Base-by-base conservation (phyloP, 192 early-diverging fungal species). In the Spizellomyces sp. region DNA sequence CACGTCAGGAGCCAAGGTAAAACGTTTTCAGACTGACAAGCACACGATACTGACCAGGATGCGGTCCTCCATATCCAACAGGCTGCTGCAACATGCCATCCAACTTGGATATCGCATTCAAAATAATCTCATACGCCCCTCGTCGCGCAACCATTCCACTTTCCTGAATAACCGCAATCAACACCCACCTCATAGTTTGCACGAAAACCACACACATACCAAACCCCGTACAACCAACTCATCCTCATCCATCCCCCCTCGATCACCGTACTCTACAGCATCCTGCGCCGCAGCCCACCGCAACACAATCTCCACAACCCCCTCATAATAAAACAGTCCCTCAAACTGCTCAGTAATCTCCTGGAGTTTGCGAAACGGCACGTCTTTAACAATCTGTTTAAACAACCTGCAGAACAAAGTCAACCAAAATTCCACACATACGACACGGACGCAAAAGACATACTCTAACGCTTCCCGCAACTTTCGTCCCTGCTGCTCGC, bases 401-500 rank as follows among this genome's bases (percentile, higher is more conserved):
- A 80, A 77, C 45, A 77, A 19, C 21, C 73, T 55, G 21, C 41
- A 12, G 4, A 36, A 36, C 0, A 36, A 36, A 36, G 3, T 36
- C 27, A 36, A 36, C 27, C 27, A 36, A 36, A 36, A 36, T 36
- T 36, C 27, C 50, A 57, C 71, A 36, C 22, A 12, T 12, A 17
- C 19, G 19, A 50, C 8, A 7, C 41, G 10, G 41, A 44, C 55
- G 65, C 44, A 12, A 41, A 64, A 19, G 42, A 42, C 19, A 66
- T 57, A 75, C 77, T 12, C 50, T n/a, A 80, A 89, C 8, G 83
- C 78, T 36, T 73, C 75, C 52, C 81, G 80, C 2, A 89, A 66
- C 12, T 86, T 82, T 46, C 76, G 70, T 44, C 17, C 69, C 47
- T 67, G 73, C 45, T 64, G 8, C 17, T 70, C 58, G 12, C 15